Evolutionary conservation across 371 early-diverging fungal species (phyloP).

Genomic region (Zopfochytrium polystomum): DNA sequence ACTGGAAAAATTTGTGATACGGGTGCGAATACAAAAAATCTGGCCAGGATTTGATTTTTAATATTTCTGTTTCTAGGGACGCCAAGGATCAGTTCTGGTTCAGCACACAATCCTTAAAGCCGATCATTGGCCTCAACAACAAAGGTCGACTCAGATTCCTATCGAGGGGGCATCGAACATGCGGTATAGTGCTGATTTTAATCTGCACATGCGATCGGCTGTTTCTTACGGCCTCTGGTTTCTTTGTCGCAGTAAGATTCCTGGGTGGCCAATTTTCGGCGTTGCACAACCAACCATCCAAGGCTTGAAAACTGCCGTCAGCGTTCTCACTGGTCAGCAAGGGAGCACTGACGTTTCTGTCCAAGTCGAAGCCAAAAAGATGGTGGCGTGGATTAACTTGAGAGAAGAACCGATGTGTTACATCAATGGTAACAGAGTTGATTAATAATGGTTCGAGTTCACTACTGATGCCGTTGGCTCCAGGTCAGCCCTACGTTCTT

Average conservation of each 20-base stretch:
- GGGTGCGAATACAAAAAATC: no score
- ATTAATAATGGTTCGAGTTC: neutral
- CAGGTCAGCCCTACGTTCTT: slow-evolving; percentile 61
- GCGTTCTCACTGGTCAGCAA: slow-evolving; percentile 11
- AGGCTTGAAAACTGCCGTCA: slow-evolving; percentile 53
- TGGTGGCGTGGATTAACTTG: slow-evolving; percentile 68
- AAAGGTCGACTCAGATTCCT: slow-evolving; percentile 1
- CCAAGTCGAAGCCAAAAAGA: slow-evolving; percentile 24
- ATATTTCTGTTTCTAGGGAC: slow-evolving; percentile 35
- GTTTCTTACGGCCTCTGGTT: no score
- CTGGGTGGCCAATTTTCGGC: slow-evolving; percentile 35
- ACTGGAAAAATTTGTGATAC: slow-evolving; percentile 58
- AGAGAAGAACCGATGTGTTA: slow-evolving; percentile 77
- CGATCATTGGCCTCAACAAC: slow-evolving; percentile 60
- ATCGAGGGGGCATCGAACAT: slow-evolving; percentile 49
- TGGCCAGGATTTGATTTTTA: slow-evolving; percentile 5
- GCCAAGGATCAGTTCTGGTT: slow-evolving; percentile 64
- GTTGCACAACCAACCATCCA: slow-evolving; percentile 71
- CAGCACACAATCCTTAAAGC: slow-evolving; percentile 70
- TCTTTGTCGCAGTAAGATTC: slow-evolving; percentile 34
- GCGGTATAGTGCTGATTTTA: no score
- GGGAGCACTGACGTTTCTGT: neutral
- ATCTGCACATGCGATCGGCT: no score
- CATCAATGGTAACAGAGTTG: slow-evolving; percentile 55
- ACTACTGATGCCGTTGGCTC: neutral